Percentiles rank a stretch among this genome's conserved stretches.
Conservation (phyloP, 2,329 filamentous ascomycete species). For the Claviceps africana region DNA sequence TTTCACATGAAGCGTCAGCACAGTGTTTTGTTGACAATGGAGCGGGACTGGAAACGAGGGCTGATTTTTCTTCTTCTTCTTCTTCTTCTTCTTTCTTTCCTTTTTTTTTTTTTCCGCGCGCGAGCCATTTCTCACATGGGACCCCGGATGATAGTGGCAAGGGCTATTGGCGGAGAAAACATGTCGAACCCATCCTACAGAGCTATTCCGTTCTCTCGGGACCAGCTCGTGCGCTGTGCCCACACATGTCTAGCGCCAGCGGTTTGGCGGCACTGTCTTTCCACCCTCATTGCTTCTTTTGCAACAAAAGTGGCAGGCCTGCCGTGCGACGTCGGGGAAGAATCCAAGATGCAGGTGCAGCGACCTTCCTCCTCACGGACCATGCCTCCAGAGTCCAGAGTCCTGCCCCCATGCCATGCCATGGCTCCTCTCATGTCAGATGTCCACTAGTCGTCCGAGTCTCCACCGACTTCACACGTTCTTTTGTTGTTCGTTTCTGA, state of each 20-base stretch:
- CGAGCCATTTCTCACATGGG: not conserved
- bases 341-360: constrained; percentile 4
- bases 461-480: not conserved
- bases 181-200: not conserved
- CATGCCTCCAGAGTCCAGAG: not conserved
- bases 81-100: too few species aligned
- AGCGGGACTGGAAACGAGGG: not conserved
- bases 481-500: not conserved
- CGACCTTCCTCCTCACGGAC: constrained; percentile 5
- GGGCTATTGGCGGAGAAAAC: not conserved
- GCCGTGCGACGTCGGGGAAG: constrained; percentile 9
- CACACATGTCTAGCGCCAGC: constrained; percentile 1
- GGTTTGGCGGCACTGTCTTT: not conserved
- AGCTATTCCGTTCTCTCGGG: constrained; percentile 7
- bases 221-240: constrained; percentile 6
- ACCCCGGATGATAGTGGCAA: not conserved
- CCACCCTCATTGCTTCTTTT: not conserved
- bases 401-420: not conserved
- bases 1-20: not conserved
- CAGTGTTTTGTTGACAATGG: not conserved
- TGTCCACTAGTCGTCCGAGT: not conserved
- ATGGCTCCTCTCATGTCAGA: constrained; percentile 8
- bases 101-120: too few species aligned
- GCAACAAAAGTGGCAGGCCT: not conserved
- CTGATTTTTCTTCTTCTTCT: too few species aligned